Evolutionary conservation across 169 alveolate genomes (phyloP).

Genomic region (Cryptosporidium tyzzeri): DNA sequence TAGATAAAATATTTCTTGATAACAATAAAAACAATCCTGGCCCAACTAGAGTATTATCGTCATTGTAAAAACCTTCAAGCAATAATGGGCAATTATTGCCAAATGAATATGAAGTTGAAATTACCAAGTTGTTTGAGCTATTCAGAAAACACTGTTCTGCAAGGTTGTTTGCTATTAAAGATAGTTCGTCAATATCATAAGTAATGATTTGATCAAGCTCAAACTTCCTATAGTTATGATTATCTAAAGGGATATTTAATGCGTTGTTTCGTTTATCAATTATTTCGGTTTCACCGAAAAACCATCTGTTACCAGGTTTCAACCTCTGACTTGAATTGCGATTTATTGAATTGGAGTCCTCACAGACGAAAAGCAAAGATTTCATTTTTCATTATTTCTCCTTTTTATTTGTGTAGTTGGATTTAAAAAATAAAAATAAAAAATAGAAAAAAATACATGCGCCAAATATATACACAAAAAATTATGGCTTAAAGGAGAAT

Average conservation of each 20-base stretch:
- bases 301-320: constrained; percentile 31
- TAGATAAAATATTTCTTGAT: constrained; percentile 16
- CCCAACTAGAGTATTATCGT: constrained; percentile 32
- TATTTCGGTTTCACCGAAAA: constrained; percentile 64
- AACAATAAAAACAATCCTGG: constrained; percentile 49
- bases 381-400: constrained; percentile 46
- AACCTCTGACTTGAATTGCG: background rate
- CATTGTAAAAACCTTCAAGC: constrained; percentile 61
- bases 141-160: constrained; percentile 1
- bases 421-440: background rate
- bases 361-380: constrained; percentile 54
- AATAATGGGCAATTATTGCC: constrained; percentile 57
- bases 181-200: constrained; percentile 5
- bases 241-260: constrained; percentile 55
- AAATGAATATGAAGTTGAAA: constrained; percentile 63
- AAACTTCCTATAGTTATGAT: constrained; percentile 54
- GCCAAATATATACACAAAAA: constrained; percentile 35
- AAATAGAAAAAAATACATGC: constrained; percentile 44
- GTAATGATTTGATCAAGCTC: constrained; percentile 46
- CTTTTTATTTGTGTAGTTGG: background rate
- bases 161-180: constrained; percentile 2
- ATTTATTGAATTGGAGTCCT: constrained; percentile 3
- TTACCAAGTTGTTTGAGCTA: constrained; percentile 14
- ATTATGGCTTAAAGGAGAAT: background rate
- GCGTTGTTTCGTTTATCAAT: background rate